Base-by-base conservation (phyloP, 176 grass and related monocot species). In the Carex pumila region DNA sequence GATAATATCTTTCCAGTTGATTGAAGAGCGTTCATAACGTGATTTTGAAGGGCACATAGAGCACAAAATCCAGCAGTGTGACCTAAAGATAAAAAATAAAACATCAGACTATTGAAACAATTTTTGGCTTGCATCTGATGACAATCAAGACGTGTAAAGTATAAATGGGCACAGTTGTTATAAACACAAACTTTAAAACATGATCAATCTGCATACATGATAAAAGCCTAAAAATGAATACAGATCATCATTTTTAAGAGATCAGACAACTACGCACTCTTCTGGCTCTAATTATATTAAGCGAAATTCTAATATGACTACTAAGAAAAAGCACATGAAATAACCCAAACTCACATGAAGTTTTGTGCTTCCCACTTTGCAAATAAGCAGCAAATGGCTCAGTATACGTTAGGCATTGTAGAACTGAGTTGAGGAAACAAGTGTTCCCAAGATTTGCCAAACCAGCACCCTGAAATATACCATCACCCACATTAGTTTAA, bases 311-410 rank as follows among this genome's bases (percentile, higher is more conserved):
- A 74, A 43, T 45, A 74, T 13, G 3, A 75, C 47, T 14, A 56
- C 5, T 30, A 56, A 17, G 21, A 56, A 55, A 77, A 31, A 56
- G 8, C 1, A 22, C 2, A 77, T 77, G 25, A 32, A 50, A 56
- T 45, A 82, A 68, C 5, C 57, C 77, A 70, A 81, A 90, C 96
- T 92, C 91, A 95, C 96, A 99, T 83, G 93, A 92, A 61, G 86
- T 93, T 84, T 87, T 94, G 79, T 99, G 96, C 81, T 89, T 94
- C 31, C 96, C 93, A n/a, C 96, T 99, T 84, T 90, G 96, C 80
- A 99, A 85, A 88, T 99, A 95, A 18, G 96, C 96, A n/a, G 93
- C 96, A 22, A 99, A 99, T 3, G 96, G 96, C 65, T 99, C 96
- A 1, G 93, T 99, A 55, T 99, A 95, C 53, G 96, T 99, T 83